These are phyloP conservation scores for Brachypodium distachyon DNA, from an alignment of 202 grass and related monocot species.

Conservation along the genomic window DNA sequence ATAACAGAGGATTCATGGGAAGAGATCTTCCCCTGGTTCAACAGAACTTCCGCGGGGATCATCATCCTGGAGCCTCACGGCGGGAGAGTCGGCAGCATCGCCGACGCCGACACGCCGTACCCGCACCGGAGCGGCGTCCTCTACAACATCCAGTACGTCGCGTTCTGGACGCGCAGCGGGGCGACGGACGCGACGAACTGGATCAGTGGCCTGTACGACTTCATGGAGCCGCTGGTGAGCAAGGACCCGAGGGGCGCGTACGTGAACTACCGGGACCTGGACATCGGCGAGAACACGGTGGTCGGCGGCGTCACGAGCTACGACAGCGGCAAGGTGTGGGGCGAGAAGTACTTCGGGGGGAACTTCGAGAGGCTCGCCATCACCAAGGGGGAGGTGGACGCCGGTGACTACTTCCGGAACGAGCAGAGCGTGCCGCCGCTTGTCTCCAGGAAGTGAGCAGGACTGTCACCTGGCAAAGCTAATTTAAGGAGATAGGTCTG, in stretches of 20 bases:
- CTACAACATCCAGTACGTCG: not conserved
- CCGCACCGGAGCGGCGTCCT: not conserved
- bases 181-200: not conserved
- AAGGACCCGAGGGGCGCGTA: not conserved
- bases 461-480: not conserved
- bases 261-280: constrained; percentile 6
- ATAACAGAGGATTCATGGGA: not conserved
- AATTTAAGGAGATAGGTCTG: not conserved
- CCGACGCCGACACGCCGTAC: not conserved
- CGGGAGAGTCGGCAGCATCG: not conserved
- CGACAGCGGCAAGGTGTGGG: not conserved
- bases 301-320: not conserved
- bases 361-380: not conserved
- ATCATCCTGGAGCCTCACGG: not conserved
- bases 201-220: not conserved
- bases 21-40: not conserved
- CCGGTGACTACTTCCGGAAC: not conserved
- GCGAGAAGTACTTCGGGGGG: not conserved
- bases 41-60: not conserved
- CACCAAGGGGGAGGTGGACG: not conserved
- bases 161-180: not conserved
- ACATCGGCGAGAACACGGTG: not conserved
- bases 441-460: not conserved
- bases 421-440: not conserved
- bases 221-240: constrained; percentile 1